Conservation (phyloP, 2,329 filamentous ascomycete species). For the Pseudogymnoascus sp. region DNA sequence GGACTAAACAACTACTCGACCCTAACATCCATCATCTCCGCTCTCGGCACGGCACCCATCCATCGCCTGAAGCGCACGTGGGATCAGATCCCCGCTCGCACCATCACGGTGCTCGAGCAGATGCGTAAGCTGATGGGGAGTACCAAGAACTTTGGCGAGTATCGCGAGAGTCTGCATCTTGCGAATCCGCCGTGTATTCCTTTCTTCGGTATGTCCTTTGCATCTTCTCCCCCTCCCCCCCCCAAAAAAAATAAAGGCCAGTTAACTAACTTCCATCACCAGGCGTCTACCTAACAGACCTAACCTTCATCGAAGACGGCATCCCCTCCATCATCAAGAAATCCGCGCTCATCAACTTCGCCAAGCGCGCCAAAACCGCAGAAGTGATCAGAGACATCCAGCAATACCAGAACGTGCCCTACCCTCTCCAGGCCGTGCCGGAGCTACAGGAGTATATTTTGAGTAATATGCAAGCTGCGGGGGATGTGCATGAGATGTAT, state of each 20-base stretch:
- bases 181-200: slow-evolving; percentile 96
- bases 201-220: slow-evolving; percentile 91
- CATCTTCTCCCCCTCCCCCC: slow-evolving; percentile 13
- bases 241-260: neutral
- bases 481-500: slow-evolving; percentile 99
- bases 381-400: slow-evolving; percentile 98
- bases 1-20: slow-evolving; percentile 93
- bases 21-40: slow-evolving; percentile 94
- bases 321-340: slow-evolving; percentile 96
- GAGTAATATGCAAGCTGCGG: slow-evolving; percentile 89
- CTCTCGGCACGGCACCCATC: slow-evolving; percentile 88
- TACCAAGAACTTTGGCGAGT: slow-evolving; percentile 97
- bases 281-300: slow-evolving; percentile 94
- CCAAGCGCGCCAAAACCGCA: slow-evolving; percentile 94
- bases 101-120: slow-evolving; percentile 69
- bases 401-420: slow-evolving; percentile 97
- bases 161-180: slow-evolving; percentile 83
- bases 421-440: slow-evolving; percentile 77
- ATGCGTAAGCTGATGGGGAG: slow-evolving; percentile 96
- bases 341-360: slow-evolving; percentile 95
- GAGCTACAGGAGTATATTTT: slow-evolving; percentile 96
- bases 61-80: slow-evolving; percentile 89
- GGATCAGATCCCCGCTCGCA: slow-evolving; percentile 85
- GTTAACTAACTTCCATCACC: too few relatives aligned
- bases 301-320: slow-evolving; percentile 97